Conservation (phyloP, 768 basidiomycete species). For the Filobasidium wieringae region DNA sequence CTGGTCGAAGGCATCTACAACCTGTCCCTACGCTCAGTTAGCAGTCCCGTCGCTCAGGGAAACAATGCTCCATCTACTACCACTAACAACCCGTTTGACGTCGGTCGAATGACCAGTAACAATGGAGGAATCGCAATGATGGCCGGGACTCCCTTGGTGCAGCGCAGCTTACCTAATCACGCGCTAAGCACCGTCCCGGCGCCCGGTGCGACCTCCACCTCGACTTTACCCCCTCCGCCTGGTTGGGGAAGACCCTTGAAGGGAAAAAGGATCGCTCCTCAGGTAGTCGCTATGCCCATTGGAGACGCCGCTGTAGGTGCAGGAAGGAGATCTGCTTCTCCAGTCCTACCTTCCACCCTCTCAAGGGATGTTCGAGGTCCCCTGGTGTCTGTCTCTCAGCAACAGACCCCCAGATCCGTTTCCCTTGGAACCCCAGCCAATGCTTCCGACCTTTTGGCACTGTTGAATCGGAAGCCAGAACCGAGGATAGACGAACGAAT, state of each 20-base stretch:
- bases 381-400: background rate
- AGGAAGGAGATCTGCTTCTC: background rate
- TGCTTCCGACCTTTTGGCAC: background rate
- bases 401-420: background rate
- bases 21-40: slow-evolving; percentile 3
- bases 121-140: background rate
- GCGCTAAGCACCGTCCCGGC: background rate
- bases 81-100: background rate
- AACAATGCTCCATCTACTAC: background rate
- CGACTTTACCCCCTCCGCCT: no score
- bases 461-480: background rate
- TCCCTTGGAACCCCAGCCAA: background rate
- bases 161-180: background rate
- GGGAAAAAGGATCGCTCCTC: background rate
- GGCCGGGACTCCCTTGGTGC: background rate
- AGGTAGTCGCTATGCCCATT: background rate
- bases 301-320: background rate
- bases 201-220: background rate
- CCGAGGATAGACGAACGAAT: background rate
- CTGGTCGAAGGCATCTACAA: background rate
- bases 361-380: background rate
- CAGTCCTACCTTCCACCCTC: background rate
- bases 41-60: background rate
- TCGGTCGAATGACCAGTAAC: background rate
- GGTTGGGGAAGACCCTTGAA: background rate